Conservation (phyloP, 2,329 filamentous ascomycete genomes). For the Alternaria triticina region DNA sequence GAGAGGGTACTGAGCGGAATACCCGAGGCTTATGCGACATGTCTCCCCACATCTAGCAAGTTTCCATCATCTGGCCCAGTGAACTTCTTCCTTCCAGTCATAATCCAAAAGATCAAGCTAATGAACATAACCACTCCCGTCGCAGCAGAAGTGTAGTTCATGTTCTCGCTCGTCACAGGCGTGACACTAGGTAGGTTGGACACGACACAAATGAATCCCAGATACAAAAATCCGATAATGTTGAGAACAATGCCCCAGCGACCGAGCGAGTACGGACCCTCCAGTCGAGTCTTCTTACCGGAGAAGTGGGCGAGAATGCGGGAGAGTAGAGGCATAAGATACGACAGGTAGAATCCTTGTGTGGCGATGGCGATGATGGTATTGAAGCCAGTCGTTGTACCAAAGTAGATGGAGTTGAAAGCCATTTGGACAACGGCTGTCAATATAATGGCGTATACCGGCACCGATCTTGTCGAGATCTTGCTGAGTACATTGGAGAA, state of each 20-base stretch:
- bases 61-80: constrained; percentile 53
- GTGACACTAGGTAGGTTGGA: constrained; percentile 62
- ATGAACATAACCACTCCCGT: constrained; percentile 62
- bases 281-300: constrained; percentile 52
- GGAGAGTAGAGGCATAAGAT: constrained; percentile 61
- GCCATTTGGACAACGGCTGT: constrained; percentile 58
- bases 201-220: constrained; percentile 62
- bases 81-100: constrained; percentile 58
- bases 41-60: constrained; percentile 6
- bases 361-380: constrained; percentile 65
- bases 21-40: background rate
- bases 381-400: constrained; percentile 61
- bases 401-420: constrained; percentile 63
- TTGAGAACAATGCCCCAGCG: constrained; percentile 56
- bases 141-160: constrained; percentile 66
- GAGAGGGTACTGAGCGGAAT: background rate
- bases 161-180: constrained; percentile 61
- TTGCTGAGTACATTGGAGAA: constrained; percentile 57
- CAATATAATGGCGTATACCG: constrained; percentile 58
- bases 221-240: constrained; percentile 57
- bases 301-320: constrained; percentile 57
- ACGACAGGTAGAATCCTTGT: constrained; percentile 65
- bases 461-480: constrained; percentile 57
- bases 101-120: constrained; percentile 59
- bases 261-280: constrained; percentile 56